Percentiles rank a stretch among this genome's conserved stretches.
These are phyloP conservation scores for Candida bentonensis DNA, from an alignment of 805 yeast genomes.

Conservation along the genomic window DNA sequence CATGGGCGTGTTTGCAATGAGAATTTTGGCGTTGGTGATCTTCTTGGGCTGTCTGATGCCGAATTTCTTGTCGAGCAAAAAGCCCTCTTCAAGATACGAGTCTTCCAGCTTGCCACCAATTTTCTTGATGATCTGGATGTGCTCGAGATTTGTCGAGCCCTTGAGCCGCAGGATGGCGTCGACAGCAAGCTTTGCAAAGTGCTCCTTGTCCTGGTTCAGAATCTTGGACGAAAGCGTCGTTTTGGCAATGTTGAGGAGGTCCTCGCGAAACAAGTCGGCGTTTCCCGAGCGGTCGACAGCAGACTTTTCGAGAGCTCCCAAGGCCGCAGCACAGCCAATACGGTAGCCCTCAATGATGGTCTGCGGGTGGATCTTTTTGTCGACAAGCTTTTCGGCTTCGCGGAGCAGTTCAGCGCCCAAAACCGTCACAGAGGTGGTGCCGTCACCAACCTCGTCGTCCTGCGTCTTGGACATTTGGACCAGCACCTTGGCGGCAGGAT, in stretches of 20 bases:
- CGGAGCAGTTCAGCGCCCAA: conserved; percentile 86
- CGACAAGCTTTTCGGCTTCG: conserved; percentile 87
- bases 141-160: conserved; percentile 78
- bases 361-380: conserved; percentile 91
- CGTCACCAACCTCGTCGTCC: conserved; percentile 97
- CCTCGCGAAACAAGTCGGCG: conserved; percentile 49
- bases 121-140: conserved; percentile 86
- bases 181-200: conserved; percentile 81
- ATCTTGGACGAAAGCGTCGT: conserved; percentile 91
- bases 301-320: conserved; percentile 57
- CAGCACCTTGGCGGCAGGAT: conserved; percentile 93
- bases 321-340: conserved; percentile 75
- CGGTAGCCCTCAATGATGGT: conserved; percentile 93
- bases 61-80: conserved; percentile 77
- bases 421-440: conserved; percentile 94
- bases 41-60: conserved; percentile 90
- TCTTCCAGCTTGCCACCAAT: conserved; percentile 86
- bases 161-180: conserved; percentile 82
- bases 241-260: conserved; percentile 74
- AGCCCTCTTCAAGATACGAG: conserved; percentile 92
- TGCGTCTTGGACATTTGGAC: conserved; percentile 95
- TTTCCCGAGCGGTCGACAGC: conserved; percentile 63
- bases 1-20: conserved; percentile 84
- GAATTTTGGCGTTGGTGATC: conserved; percentile 67
- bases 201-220: conserved; percentile 84